Base-by-base conservation (phyloP, 176 grass and related monocot genomes). In the Oryza longistaminata region DNA sequence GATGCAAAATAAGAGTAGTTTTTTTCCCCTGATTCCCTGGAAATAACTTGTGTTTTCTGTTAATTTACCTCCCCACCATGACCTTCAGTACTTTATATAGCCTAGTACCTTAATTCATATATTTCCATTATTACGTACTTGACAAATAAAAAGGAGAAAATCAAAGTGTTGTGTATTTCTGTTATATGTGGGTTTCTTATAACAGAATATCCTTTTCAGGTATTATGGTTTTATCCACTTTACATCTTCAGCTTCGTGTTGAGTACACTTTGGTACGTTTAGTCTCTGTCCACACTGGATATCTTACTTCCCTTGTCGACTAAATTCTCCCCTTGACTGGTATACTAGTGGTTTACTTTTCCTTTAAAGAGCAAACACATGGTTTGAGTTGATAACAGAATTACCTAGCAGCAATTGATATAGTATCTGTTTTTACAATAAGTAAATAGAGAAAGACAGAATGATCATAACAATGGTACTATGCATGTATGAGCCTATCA, bases 201-300 rank as follows among this genome's bases (percentile, higher is more conserved):
- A 67, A 85, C 52, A 79, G 17, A 73, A 58, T 9, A 15, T 83
- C 19, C 46, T 19, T 85, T 85, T 93, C 90, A 98, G 96, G 83
- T 98, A 80, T 82, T 94, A 76, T 98, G 96, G 96, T 94, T 98
- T 88, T 98, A 98, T 81, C 96, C 91, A 42, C 91, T 98, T 58
- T 96, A 98, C 65, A 43, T 98, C 81, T 98, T 95, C 91, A 98
- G 96, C 83, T 89, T 98, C 74, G 70, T 98, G 66, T 75, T 98
- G 70, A 95, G 93, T 78, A 70, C 91, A 45, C 82, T 98, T 70
- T 96, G 96, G 96, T 98, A 95, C 35, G 93, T 79, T 70, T 44
- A 73, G 17, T 64, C 48, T 37, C 64, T 85, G 27, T 53, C 75
- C 27, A 86, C 81, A 21, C 39, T 42, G 79, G 62, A 42, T 69